Evolutionary conservation across 345 rosid genomes (phyloP), one percentile per base, ranked within the genome.

Genomic region (Corchorus capsularis): DNA sequence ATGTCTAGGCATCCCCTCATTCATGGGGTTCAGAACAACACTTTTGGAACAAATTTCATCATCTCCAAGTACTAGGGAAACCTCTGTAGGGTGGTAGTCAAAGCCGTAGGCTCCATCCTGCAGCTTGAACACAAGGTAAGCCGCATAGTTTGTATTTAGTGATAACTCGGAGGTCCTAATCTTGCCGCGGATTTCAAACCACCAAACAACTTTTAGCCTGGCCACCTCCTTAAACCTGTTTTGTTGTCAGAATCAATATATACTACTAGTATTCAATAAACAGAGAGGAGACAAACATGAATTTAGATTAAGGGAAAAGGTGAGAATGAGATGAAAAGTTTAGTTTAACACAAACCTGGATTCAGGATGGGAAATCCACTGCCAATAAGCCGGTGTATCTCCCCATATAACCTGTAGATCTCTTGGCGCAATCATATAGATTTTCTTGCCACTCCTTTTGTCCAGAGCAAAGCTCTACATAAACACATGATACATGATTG

Each of bases 61-160:
- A 12, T 0, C 45, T 34, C 66, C 45, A 6, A 62, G 20, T 62
- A 41, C 73, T 22, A 82, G 79, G 22, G 50, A 37, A 17, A 64
- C 83, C 19, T 80, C 76, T 7, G 68, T 57, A 5, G 80, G 75
- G 8, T 2, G 59, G 61, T 20, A 0, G 3, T 59, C 39, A 12
- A 86, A 77, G 17, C 83, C 84, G 50, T 45, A 11, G 4, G 67
- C 45, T 6, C 3, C 5, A 0, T 20, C 6, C 0, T 3, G 20
- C 10, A 32, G 15, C 54, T 77, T 75, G 84, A 82, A 86, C 79
- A 86, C 87, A 6, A 84, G 71, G 78, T 62, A 80, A 1, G 77
- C 87, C 8, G 67, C 62, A 32, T 85, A 85, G 13, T 22, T 1
- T 4, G 88, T 81, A 1, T 55, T 37, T 0, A 72, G 82, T 14